Percentiles rank a stretch among this genome's conserved stretches.
These are phyloP conservation scores for Talaromyces proteolyticus DNA, from an alignment of 495 filamentous ascomycete species.

Conservation along the genomic window DNA sequence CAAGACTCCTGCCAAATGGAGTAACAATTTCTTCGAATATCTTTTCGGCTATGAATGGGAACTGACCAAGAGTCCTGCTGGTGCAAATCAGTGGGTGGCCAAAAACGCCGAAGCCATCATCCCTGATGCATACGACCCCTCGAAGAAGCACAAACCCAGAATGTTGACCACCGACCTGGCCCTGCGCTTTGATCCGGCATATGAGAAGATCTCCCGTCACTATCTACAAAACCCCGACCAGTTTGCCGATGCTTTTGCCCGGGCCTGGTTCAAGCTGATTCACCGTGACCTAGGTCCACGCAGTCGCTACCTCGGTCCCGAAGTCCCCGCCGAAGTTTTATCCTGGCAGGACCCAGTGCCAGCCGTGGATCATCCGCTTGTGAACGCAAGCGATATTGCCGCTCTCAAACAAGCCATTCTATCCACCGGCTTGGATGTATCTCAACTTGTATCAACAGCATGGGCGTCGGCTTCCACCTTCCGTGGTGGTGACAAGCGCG, in stretches of 20 bases:
- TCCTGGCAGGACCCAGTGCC: conserved; percentile 65
- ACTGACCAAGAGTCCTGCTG: conserved; percentile 63
- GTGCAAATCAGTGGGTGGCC: conserved; percentile 67
- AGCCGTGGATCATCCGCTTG: conserved; percentile 41
- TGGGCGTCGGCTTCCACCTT: conserved; percentile 69
- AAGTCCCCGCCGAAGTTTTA: conserved; percentile 56
- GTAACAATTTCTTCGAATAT: conserved; percentile 62
- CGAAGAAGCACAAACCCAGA: conserved; percentile 57
- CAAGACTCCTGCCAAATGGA: conserved; percentile 62
- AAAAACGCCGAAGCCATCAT: conserved; percentile 59
- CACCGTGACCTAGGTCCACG: conserved; percentile 71
- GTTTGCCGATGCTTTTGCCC: conserved; percentile 58
- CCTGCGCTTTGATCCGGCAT: conserved; percentile 61
- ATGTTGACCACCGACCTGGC: conserved; percentile 70
- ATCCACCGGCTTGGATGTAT: conserved; percentile 43
- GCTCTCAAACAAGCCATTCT: conserved; percentile 61
- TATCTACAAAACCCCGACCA: conserved; percentile 60
- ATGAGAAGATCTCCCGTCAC: conserved; percentile 66
- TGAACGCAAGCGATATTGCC: conserved; percentile 52
- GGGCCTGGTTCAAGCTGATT: conserved; percentile 73
- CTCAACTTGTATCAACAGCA: conserved; percentile 53
- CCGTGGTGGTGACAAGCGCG: conserved; percentile 70
- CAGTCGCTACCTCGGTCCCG: conserved; percentile 60
- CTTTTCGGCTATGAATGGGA: conserved; percentile 76
- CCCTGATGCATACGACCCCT: conserved; percentile 59